These are phyloP conservation scores for Limnanthes douglasii DNA, from an alignment of 345 rosid genomes.

Conservation along the genomic window DNA sequence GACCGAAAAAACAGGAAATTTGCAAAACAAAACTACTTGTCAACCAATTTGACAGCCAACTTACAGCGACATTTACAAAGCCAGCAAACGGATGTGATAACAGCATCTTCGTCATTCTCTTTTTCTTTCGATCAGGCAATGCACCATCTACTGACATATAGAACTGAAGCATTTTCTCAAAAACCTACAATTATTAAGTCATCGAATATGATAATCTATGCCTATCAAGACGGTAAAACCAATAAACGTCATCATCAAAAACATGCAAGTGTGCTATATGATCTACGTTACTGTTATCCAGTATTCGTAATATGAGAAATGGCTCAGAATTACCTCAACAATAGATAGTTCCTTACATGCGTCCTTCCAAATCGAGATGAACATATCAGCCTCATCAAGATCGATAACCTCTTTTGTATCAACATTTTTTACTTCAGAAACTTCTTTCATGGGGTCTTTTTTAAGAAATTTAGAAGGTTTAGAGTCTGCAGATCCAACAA, in stretches of 20 bases:
- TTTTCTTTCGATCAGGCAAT: slow-evolving; percentile 8
- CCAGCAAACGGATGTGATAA: slow-evolving; percentile 42
- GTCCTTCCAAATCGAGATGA: slow-evolving; percentile 78
- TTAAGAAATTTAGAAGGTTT: slow-evolving; percentile 18
- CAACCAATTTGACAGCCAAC: slow-evolving; percentile 17
- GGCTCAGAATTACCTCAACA: slow-evolving; percentile 29
- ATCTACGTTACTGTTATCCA: no score
- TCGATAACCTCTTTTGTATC: slow-evolving; percentile 11
- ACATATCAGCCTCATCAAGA: slow-evolving; percentile 28
- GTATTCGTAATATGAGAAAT: no score
- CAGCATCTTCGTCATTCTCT: slow-evolving; percentile 17
- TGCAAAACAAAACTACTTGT: slow-evolving; percentile 2
- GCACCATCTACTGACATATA: slow-evolving; percentile 22
- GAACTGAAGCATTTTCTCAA: slow-evolving; percentile 45
- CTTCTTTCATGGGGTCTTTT: slow-evolving; percentile 20
- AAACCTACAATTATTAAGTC: slow-evolving; percentile 28
- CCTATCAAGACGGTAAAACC: no score
- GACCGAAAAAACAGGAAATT: slow-evolving; percentile 3
- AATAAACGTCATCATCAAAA: no score
- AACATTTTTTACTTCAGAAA: slow-evolving; percentile 10
- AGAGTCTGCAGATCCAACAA: slow-evolving; percentile 11
- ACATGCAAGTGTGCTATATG: no score
- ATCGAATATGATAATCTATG: not conserved
- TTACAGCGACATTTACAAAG: slow-evolving; percentile 75
- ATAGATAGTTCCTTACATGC: slow-evolving; percentile 45